These are phyloP conservation scores for Coprinopsis cinerea DNA, from an alignment of 768 basidiomycete genomes.

Conservation along the genomic window DNA sequence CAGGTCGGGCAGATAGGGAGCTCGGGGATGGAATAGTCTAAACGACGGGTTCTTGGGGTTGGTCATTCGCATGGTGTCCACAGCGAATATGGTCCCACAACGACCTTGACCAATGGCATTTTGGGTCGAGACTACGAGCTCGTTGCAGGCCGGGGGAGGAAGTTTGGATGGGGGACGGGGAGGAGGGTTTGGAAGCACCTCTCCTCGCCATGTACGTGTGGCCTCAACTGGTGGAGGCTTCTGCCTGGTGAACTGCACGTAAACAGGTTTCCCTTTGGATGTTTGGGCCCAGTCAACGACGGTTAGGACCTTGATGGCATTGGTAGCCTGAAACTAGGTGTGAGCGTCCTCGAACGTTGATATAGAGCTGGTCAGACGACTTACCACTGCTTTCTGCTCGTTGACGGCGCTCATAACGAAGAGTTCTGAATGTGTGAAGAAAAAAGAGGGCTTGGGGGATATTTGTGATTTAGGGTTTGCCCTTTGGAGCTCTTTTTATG, in stretches of 20 bases:
- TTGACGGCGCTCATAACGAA: conserved; percentile 4
- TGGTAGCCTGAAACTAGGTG: conserved; percentile 10
- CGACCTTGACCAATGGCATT: conserved; percentile 16
- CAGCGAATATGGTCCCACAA: conserved; percentile 16
- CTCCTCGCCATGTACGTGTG: conserved; percentile 12
- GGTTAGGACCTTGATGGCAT: conserved; percentile 12
- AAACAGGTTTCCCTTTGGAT: conserved; percentile 6
- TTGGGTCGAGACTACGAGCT: conserved; percentile 10
- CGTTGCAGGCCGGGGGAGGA: conserved; percentile 12
- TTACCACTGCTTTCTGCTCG: conserved; percentile 1
- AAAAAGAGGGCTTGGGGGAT: not conserved
- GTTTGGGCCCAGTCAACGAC: conserved; percentile 9
- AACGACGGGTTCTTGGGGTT: conserved; percentile 5
- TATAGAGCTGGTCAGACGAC: not conserved
- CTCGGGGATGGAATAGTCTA: conserved; percentile 2
- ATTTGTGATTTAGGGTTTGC: not conserved
- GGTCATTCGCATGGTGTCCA: conserved; percentile 6
- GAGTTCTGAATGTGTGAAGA: not conserved
- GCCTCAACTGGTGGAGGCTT: conserved; percentile 8
- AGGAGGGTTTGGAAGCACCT: conserved; percentile 17
- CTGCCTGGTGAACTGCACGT: conserved; percentile 7
- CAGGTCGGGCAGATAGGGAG: conserved; percentile 15
- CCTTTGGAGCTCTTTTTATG: not conserved
- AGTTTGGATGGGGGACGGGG: conserved; percentile 14
- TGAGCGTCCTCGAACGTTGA: not conserved